Conservation (phyloP, 208 protist genomes). For the Crithidia acanthocephali region DNA sequence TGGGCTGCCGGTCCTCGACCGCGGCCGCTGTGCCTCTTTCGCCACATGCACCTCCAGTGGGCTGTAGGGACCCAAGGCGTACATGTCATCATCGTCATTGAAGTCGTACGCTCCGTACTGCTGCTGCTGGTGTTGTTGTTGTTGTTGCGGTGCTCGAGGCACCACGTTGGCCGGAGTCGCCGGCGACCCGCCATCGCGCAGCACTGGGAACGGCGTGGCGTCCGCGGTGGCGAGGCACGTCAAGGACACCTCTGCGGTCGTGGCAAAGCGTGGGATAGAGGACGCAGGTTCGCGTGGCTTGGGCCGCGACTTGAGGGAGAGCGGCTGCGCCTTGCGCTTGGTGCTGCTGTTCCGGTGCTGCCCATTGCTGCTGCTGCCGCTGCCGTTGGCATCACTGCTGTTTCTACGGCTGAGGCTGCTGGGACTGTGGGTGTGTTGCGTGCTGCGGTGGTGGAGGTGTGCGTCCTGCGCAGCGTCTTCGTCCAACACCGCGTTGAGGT, state of each 20-base stretch:
- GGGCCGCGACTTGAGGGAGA: neutral
- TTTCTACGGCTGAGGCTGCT: neutral
- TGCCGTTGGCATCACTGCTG: neutral
- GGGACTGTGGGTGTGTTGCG: neutral
- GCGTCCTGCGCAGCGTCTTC: constrained; percentile 5
- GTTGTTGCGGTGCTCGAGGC: neutral
- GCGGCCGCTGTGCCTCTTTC: neutral
- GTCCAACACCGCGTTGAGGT: constrained; percentile 5
- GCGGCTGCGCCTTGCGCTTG: neutral
- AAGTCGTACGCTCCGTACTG: neutral
- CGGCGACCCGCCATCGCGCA: neutral
- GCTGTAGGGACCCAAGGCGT: neutral
- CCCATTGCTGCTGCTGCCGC: neutral
- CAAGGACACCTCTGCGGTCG: neutral
- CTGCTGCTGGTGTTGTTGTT: no score
- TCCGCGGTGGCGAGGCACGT: neutral
- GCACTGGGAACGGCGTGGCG: neutral
- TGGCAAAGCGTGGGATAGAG: neutral
- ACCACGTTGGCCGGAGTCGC: neutral
- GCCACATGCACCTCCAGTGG: neutral
- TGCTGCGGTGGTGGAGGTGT: neutral
- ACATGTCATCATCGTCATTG: constrained; percentile 3
- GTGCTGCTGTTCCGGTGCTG: neutral
- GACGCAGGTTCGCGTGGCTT: neutral
- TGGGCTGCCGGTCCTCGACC: neutral